phyloP scores from a whole-genome alignment of 2,329 filamentous ascomycete genomes.

The Cladorrhinum sp. region DNA sequence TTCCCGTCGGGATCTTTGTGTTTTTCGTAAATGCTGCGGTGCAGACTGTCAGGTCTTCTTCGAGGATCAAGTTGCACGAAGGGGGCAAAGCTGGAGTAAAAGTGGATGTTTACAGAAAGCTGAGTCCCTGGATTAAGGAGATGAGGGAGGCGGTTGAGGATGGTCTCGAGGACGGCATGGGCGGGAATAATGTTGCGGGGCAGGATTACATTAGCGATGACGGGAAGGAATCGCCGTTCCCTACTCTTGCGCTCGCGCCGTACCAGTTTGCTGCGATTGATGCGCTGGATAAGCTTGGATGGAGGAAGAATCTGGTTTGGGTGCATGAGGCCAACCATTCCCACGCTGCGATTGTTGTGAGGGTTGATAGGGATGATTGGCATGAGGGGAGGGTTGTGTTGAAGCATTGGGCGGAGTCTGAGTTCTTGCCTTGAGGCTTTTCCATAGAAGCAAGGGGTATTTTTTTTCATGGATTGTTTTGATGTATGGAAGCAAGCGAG shows the following conservation, averaged over 20 bases:
- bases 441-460: background rate
- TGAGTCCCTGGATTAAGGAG: slow-evolving; percentile 69
- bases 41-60: slow-evolving; percentile 71
- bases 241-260: slow-evolving; percentile 72
- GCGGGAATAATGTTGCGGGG: slow-evolving; percentile 63
- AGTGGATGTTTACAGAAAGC: slow-evolving; percentile 62
- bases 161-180: slow-evolving; percentile 71
- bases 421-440: slow-evolving; percentile 61
- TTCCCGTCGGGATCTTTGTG: slow-evolving; percentile 68
- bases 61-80: slow-evolving; percentile 75
- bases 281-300: slow-evolving; percentile 64
- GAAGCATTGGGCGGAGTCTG: slow-evolving; percentile 74
- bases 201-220: slow-evolving; percentile 36
- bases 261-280: slow-evolving; percentile 85
- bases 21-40: slow-evolving; percentile 74
- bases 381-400: slow-evolving; percentile 75
- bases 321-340: slow-evolving; percentile 76
- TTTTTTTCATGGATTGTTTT: background rate
- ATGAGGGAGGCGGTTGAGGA: slow-evolving; percentile 74
- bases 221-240: slow-evolving; percentile 38
- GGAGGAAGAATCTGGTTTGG: slow-evolving; percentile 66
- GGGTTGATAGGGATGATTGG: slow-evolving; percentile 64
- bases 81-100: slow-evolving; percentile 65
- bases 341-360: slow-evolving; percentile 87
- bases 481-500: background rate